Conservation (phyloP, 352 stramenopile genomes). For the Phytophthora foliorum region DNA sequence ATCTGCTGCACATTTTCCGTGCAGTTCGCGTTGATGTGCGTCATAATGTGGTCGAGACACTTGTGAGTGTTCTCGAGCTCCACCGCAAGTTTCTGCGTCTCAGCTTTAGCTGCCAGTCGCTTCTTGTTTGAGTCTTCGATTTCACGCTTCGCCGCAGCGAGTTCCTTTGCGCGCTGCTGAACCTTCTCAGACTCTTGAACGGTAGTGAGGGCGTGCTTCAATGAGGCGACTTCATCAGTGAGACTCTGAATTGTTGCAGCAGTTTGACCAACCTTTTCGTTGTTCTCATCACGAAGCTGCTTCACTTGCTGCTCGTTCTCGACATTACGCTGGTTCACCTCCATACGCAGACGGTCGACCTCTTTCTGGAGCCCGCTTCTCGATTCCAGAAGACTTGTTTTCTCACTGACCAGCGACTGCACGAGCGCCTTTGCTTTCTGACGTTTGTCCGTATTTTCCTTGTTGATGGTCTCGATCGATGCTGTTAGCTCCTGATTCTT, state of each 20-base stretch:
- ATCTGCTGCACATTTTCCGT: constrained; percentile 71
- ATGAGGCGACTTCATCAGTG: constrained; percentile 63
- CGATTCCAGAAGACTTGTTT: constrained; percentile 58
- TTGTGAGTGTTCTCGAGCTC: constrained; percentile 82
- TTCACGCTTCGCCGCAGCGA: constrained; percentile 73
- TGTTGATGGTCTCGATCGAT: constrained; percentile 53
- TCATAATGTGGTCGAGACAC: constrained; percentile 59
- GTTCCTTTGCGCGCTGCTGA: constrained; percentile 74
- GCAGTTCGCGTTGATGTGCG: constrained; percentile 65
- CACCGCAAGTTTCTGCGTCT: constrained; percentile 82
- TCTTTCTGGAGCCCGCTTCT: constrained; percentile 67
- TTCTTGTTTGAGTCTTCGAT: constrained; percentile 88
- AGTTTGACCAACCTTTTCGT: constrained; percentile 56
- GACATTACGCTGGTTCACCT: constrained; percentile 81
- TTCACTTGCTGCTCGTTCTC: constrained; percentile 75
- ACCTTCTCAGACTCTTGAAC: constrained; percentile 78
- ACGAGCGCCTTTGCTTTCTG: constrained; percentile 80
- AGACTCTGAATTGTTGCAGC: constrained; percentile 58
- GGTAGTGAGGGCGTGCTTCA: constrained; percentile 68
- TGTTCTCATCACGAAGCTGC: constrained; percentile 67
- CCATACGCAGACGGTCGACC: constrained; percentile 77
- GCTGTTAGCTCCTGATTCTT: constrained; percentile 62
- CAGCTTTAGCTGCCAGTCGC: constrained; percentile 78
- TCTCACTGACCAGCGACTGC: constrained; percentile 72
- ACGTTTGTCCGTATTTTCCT: constrained; percentile 72